Percentiles rank a stretch among this genome's conserved stretches.
These are phyloP conservation scores for Pyrenopolyporus hunteri DNA, from an alignment of 495 filamentous ascomycete species.

Conservation along the genomic window DNA sequence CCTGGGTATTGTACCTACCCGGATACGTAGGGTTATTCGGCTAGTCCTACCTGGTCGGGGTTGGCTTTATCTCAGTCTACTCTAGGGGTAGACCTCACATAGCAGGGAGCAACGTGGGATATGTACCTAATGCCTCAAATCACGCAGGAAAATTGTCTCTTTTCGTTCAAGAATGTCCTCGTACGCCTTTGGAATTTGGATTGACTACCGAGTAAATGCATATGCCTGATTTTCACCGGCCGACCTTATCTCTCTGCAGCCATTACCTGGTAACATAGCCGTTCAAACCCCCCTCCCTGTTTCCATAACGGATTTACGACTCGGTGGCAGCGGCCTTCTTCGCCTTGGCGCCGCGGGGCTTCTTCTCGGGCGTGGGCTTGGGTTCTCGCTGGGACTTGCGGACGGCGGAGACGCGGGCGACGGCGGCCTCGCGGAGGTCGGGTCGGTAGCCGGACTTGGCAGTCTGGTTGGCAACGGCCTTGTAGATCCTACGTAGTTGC, in stretches of 20 bases:
- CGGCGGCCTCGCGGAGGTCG: conserved; percentile 84
- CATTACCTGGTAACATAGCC: conserved; percentile 14
- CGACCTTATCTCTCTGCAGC: conserved; percentile 33
- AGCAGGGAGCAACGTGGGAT: conserved; percentile 6
- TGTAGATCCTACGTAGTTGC: conserved; percentile 73
- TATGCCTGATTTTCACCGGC: conserved; percentile 32
- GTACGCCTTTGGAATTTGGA: conserved; percentile 13
- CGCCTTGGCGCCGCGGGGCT: conserved; percentile 83
- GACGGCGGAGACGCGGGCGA: conserved; percentile 88
- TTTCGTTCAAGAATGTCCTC: conserved; percentile 12
- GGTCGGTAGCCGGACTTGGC: conserved; percentile 84
- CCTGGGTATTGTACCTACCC: no score
- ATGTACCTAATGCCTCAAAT: conserved; percentile 28
- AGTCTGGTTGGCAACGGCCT: conserved; percentile 75
- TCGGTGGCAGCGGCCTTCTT: conserved; percentile 69
- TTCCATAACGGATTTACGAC: conserved; percentile 27
- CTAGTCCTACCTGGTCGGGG: conserved; percentile 29
- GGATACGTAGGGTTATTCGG: conserved; percentile 20
- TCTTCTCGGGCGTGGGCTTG: conserved; percentile 74
- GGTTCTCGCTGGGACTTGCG: conserved; percentile 75
- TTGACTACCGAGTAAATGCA: conserved; percentile 35
- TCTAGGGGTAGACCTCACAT: background rate
- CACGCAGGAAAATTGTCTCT: conserved; percentile 13
- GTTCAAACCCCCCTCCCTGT: conserved; percentile 18
- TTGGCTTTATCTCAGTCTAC: conserved; percentile 13